Conservation (phyloP, 805 yeast species). For the Torulaspora delbrueckii region DNA sequence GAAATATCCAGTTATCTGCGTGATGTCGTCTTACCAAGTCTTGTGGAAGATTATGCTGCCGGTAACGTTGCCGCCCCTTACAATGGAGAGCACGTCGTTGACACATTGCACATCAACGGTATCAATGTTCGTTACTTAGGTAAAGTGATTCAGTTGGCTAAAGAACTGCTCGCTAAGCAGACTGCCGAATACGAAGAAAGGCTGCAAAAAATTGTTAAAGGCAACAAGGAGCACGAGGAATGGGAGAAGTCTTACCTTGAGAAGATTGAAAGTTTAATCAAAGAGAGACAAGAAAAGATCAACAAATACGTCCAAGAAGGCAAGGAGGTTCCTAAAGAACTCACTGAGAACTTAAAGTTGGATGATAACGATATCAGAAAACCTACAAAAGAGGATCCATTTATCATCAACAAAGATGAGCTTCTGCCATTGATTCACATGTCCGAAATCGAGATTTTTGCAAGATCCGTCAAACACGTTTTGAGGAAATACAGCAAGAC, state of each 20-base stretch:
- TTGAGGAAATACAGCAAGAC: constrained; percentile 45
- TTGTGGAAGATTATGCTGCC: constrained; percentile 42
- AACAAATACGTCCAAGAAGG: constrained; percentile 32
- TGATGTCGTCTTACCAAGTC: constrained; percentile 55
- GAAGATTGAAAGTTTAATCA: constrained; percentile 32
- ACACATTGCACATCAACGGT: constrained; percentile 71
- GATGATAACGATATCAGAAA: constrained; percentile 34
- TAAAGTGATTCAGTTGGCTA: constrained; percentile 33
- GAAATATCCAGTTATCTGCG: constrained; percentile 63
- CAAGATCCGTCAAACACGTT: constrained; percentile 75
- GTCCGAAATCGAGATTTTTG: constrained; percentile 59
- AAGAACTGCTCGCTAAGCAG: constrained; percentile 27
- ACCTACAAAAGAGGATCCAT: constrained; percentile 34
- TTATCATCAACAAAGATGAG: constrained; percentile 35
- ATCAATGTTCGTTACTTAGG: constrained; percentile 89
- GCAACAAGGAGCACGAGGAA: constrained; percentile 33
- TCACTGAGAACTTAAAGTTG: constrained; percentile 32
- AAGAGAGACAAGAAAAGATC: constrained; percentile 36
- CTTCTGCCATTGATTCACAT: constrained; percentile 46
- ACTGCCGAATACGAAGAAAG: constrained; percentile 19
- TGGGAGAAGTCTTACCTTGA: constrained; percentile 32
- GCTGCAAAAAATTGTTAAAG: constrained; percentile 24
- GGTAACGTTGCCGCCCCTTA: constrained; percentile 57
- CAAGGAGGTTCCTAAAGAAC: constrained; percentile 35
- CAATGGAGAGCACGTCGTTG: constrained; percentile 73